Evolutionary conservation across 257 asterid genomes (phyloP).

Genomic region (Primulina eburnea): DNA sequence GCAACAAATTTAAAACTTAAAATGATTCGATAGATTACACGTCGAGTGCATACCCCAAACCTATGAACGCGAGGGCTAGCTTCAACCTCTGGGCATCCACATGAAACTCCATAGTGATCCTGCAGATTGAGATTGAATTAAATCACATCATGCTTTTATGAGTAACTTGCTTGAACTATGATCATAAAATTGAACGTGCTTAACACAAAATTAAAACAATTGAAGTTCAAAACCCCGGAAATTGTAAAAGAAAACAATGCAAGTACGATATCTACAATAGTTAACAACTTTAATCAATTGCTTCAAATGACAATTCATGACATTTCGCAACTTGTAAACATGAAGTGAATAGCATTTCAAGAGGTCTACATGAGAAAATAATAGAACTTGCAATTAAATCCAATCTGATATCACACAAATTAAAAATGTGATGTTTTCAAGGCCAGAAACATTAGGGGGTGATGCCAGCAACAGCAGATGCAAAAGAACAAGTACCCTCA

Average conservation of each 20-base stretch:
- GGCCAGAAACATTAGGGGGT: constrained; percentile 15
- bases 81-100: constrained; percentile 54
- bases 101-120: constrained; percentile 65
- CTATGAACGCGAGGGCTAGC: constrained; percentile 69
- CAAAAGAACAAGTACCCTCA: constrained; percentile 53
- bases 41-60: constrained; percentile 55
- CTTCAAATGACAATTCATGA: constrained; percentile 22
- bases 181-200: constrained; percentile 12
- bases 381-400: constrained; percentile 3
- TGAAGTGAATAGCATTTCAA: neutral
- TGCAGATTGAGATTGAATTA: constrained; percentile 34
- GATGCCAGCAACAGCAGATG: constrained; percentile 21
- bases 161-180: constrained; percentile 14
- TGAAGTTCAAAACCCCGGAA: constrained; percentile 10
- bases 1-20: constrained; percentile 15
- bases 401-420: neutral
- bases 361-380: constrained; percentile 12
- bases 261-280: neutral
- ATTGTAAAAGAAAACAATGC: constrained; percentile 14
- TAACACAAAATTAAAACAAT: constrained; percentile 1
- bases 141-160: constrained; percentile 16
- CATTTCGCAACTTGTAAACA: constrained; percentile 5
- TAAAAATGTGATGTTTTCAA: constrained; percentile 16
- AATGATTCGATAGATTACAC: constrained; percentile 17
- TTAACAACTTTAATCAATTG: constrained; percentile 18